Conservation (phyloP, 139 green algal genomes). For the Parachlorella kessleri region DNA sequence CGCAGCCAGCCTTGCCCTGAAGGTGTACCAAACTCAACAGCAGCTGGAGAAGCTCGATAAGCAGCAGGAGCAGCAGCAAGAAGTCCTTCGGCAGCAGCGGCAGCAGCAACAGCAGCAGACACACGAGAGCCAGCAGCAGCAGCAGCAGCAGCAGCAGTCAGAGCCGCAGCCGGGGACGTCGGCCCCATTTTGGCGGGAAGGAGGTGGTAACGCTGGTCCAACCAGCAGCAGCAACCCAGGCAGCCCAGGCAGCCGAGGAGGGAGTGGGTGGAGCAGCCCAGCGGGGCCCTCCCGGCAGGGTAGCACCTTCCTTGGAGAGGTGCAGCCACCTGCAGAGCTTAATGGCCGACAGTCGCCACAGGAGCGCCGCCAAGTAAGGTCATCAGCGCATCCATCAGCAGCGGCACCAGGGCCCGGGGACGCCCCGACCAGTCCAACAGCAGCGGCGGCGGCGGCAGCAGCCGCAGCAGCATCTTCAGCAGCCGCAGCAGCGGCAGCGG, state of each 20-base stretch:
- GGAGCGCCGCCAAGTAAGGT: too few relatives aligned
- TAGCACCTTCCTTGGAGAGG: too few relatives aligned
- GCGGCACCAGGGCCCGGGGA: too few relatives aligned
- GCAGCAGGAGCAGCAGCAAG: conserved; percentile 22
- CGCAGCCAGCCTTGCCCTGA: conserved; percentile 67
- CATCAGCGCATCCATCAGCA: too few relatives aligned
- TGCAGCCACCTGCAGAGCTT: too few relatives aligned
- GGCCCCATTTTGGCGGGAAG: too few relatives aligned
- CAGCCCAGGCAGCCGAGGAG: too few relatives aligned
- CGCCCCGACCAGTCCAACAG: not conserved
- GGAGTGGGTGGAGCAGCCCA: too few relatives aligned
- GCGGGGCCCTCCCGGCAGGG: not conserved
- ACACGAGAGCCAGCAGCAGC: conserved; percentile 8
- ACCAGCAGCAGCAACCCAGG: too few relatives aligned
- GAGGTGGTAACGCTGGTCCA: too few relatives aligned
- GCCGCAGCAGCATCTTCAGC: conserved; percentile 11
- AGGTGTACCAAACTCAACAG: conserved; percentile 69
- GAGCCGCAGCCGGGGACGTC: too few relatives aligned
- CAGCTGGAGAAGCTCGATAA: conserved; percentile 57
- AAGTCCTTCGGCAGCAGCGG: not conserved
- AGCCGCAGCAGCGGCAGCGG: not conserved
- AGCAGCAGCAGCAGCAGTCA: not conserved
- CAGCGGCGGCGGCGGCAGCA: conserved; percentile 3
- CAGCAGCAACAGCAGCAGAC: conserved; percentile 1
- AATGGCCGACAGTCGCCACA: too few relatives aligned